Percentiles rank a stretch among this genome's conserved stretches.
Evolutionary conservation across 371 early-diverging fungal species (phyloP).

Genomic region (Mucor velutinosus): DNA sequence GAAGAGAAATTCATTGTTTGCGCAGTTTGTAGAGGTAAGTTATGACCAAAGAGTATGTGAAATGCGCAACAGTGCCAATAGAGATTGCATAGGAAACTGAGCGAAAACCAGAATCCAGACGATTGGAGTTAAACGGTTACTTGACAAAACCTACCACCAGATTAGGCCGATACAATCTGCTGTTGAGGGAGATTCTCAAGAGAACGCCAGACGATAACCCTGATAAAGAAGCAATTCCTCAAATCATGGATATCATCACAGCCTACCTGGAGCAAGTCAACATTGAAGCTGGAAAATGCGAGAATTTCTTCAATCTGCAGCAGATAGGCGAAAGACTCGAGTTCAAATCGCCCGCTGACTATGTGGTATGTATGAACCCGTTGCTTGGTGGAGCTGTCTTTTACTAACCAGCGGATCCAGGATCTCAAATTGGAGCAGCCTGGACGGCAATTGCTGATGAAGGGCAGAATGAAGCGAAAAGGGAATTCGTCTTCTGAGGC

Average conservation of each 20-base stretch:
- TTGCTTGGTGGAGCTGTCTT: not conserved
- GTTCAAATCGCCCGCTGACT: conserved; percentile 33
- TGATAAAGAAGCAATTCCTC: conserved; percentile 66
- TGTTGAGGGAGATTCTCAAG: conserved; percentile 85
- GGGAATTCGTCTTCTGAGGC: conserved; percentile 61
- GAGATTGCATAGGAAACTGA: conserved; percentile 56
- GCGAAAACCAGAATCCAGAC: conserved; percentile 78
- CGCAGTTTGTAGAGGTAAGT: conserved; percentile 69
- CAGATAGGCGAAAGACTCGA: conserved; percentile 57
- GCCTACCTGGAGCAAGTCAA: conserved; percentile 78
- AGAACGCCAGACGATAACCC: conserved; percentile 82
- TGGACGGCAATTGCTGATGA: conserved; percentile 72
- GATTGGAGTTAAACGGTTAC: conserved; percentile 82
- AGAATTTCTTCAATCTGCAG: conserved; percentile 54
- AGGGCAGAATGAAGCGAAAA: conserved; percentile 80
- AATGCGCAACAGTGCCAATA: not conserved
- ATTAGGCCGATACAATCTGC: conserved; percentile 85
- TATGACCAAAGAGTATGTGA: not conserved
- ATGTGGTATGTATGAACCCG: conserved; percentile 68
- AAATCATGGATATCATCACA: conserved; percentile 67
- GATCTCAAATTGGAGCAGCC: conserved; percentile 46
- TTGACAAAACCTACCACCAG: conserved; percentile 86
- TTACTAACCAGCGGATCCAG: conserved; percentile 26
- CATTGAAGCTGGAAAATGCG: conserved; percentile 78
- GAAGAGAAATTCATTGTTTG: conserved; percentile 65